Base-by-base conservation (phyloP, 345 rosid genomes). In the Linum usitatissimum region DNA sequence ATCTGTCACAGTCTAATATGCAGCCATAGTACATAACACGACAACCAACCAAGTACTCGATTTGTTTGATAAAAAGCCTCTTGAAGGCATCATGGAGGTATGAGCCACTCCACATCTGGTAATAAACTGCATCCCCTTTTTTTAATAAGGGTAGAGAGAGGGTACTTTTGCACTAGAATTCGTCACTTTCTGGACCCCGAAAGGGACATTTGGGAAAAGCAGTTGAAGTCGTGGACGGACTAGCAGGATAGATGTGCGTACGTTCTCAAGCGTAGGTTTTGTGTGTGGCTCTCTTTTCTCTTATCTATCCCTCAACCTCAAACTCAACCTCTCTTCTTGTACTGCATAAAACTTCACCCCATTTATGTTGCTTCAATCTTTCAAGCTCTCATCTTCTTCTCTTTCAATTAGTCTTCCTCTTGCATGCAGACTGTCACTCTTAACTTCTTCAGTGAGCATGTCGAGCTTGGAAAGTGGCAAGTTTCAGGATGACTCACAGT, bases 251-350 rank as follows among this genome's bases (percentile, higher is more conserved):
- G 65, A 68, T 70, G 80, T 65, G 5, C 36, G 80, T 65, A 5
- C 36, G 71, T 74, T 80, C 79, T 64, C 77, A 49, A 76, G 71
- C 88, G 83, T 78, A 76, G 73, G 80, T 84, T 84, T 57, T 77
- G 74, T 85, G 86, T 84, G 96, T 92, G 95, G 96, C 84, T 89
- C 93, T 89, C 89, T 87, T 92, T 92, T 73, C 96, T 88, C 51
- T 45, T 45, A 45, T 45, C 51, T 91, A 88, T 91, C 96, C 71
- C 80, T 51, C 59, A 23, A 23, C 65, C 64, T 68, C 28, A 23
- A 23, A 65, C 76, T 65, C 59, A 57, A 7, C 38, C 51, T 66
- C 19, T 40, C 56, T 67, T 38, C 61, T 71, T 42, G 1, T 45
- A 45, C 17, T 4, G 62, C 59, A 65, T 30, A 28, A 54, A 40